phyloP scores from a whole-genome alignment of 192 early-diverging fungal genomes.

The Rhizoclosmatium sp. region DNA sequence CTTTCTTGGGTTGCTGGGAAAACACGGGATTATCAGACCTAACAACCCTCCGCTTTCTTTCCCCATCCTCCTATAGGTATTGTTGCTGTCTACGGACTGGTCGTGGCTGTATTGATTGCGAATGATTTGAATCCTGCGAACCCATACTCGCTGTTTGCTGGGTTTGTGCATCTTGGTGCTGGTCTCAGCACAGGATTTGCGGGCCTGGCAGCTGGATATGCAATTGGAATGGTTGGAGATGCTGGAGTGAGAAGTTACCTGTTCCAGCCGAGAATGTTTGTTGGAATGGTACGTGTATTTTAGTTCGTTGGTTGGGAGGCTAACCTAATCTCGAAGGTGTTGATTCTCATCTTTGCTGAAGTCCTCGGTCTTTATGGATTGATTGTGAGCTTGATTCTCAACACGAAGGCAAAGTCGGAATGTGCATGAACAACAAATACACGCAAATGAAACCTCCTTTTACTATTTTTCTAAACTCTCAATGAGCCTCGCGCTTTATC shows the following conservation, averaged over 20 bases:
- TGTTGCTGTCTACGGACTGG: slow-evolving; percentile 97
- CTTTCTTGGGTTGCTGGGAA: background rate
- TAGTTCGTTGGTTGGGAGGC: background rate
- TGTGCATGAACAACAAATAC: slow-evolving; percentile 5
- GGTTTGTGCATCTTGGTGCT: slow-evolving; percentile 92
- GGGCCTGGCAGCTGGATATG: slow-evolving; percentile 94
- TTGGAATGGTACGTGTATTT: slow-evolving; percentile 74
- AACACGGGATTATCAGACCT: background rate
- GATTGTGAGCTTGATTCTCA: slow-evolving; percentile 88
- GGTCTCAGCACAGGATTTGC: slow-evolving; percentile 91
- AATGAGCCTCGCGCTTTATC: slow-evolving; percentile 48
- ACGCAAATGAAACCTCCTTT: background rate
- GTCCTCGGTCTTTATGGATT: slow-evolving; percentile 93
- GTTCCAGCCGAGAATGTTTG: slow-evolving; percentile 90
- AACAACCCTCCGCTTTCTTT: background rate
- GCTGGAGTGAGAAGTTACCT: slow-evolving; percentile 90
- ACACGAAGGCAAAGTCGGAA: slow-evolving; percentile 78
- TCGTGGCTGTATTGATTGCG: slow-evolving; percentile 89
- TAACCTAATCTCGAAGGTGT: slow-evolving; percentile 49
- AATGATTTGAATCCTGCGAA: slow-evolving; percentile 52
- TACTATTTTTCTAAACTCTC: slow-evolving; percentile 17
- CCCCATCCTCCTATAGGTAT: slow-evolving; percentile 68
- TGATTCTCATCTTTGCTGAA: slow-evolving; percentile 99
- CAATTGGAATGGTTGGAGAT: slow-evolving; percentile 97
- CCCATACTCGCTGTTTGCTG: slow-evolving; percentile 66